These are phyloP conservation scores for Cardiosporidium cionae DNA, from an alignment of 169 alveolate genomes.

Conservation along the genomic window DNA sequence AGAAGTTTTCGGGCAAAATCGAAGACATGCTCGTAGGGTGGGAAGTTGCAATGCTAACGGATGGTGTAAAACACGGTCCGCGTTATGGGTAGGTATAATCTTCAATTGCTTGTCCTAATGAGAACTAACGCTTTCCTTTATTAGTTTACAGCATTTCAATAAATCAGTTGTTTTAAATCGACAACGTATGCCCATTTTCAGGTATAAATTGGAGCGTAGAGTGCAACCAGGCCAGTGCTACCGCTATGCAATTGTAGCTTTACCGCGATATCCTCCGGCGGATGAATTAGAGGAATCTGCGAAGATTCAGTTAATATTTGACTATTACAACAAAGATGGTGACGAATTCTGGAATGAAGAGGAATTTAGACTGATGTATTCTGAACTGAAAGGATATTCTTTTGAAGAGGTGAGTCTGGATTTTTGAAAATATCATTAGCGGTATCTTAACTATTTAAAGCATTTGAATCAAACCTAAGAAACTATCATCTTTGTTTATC, in stretches of 20 bases:
- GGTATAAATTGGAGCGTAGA: conserved; percentile 26
- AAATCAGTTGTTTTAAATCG: neutral
- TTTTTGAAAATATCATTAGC: neutral
- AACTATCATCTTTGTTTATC: neutral
- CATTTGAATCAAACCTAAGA: neutral
- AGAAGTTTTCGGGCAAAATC: conserved; percentile 19
- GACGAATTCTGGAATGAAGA: conserved; percentile 17
- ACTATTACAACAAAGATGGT: conserved; percentile 34
- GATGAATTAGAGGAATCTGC: conserved; percentile 27
- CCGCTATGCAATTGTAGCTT: conserved; percentile 34
- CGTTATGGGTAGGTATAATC: conserved; percentile 20
- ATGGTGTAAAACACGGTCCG: conserved; percentile 47
- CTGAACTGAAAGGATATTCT: conserved; percentile 13
- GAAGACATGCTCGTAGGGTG: conserved; percentile 38
- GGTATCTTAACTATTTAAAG: neutral
- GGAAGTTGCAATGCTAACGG: conserved; percentile 37
- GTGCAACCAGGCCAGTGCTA: conserved; percentile 24
- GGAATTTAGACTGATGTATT: conserved; percentile 17
- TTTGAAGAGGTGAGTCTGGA: conserved; percentile 2
- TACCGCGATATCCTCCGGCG: conserved; percentile 45
- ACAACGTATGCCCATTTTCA: neutral
- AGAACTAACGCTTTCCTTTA: neutral
- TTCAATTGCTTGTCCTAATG: neutral
- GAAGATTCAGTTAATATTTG: conserved; percentile 37
- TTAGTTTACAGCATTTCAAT: neutral